Percentiles rank a stretch among this genome's conserved stretches.
phyloP scores from a whole-genome alignment of 192 early-diverging fungal genomes.

The Phlyctochytrium arcticum region DNA sequence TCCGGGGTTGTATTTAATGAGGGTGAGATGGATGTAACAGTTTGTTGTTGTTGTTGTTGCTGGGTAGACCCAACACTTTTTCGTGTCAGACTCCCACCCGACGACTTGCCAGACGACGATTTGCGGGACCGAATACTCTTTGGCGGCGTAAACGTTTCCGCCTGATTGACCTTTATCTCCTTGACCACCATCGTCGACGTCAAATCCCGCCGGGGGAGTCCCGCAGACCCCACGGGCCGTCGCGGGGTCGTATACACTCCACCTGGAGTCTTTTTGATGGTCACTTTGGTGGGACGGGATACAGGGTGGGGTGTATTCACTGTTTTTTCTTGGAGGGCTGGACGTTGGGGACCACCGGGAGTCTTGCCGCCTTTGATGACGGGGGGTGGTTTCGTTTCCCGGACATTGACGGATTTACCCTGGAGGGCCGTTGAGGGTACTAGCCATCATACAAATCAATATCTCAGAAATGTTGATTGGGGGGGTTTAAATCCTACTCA shows the following conservation, averaged over 20 bases:
- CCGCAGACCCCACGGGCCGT: background rate
- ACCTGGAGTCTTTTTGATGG: background rate
- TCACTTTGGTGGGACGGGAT: background rate
- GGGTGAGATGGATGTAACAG: background rate
- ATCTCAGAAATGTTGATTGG: too few species aligned
- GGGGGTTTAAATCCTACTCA: too few species aligned
- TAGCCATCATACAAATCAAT: background rate
- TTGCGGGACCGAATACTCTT: background rate
- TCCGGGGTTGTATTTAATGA: background rate
- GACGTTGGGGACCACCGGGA: background rate
- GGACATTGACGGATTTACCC: conserved; percentile 1
- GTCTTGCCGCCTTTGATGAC: too few species aligned
- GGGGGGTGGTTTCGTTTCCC: background rate
- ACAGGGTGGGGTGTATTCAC: background rate
- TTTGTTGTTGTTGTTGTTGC: background rate
- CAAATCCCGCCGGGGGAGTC: background rate
- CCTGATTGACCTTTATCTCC: too few species aligned
- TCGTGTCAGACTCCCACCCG: background rate
- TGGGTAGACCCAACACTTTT: background rate
- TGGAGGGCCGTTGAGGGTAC: background rate
- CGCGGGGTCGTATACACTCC: background rate
- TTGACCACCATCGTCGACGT: too few species aligned
- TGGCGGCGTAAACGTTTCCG: too few species aligned
- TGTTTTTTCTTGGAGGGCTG: background rate
- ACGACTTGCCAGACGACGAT: background rate